These are phyloP conservation scores for Yarrowia hollandica DNA, from an alignment of 805 yeast species.

Conservation along the genomic window DNA sequence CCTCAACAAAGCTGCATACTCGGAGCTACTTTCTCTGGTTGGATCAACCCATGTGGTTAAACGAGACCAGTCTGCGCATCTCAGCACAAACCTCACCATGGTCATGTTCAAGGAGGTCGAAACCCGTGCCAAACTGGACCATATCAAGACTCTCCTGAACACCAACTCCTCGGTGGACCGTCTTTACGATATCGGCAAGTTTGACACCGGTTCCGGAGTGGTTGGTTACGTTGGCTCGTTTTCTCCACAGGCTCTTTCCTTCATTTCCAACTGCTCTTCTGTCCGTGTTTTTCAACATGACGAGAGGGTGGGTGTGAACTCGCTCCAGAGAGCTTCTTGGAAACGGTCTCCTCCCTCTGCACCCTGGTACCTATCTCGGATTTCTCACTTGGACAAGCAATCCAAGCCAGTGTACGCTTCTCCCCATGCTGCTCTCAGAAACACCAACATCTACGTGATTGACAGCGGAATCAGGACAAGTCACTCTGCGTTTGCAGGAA, in stretches of 20 bases:
- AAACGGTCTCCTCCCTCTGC: no score
- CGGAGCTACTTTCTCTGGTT: not conserved
- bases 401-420: constrained; percentile 71
- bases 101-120: not conserved
- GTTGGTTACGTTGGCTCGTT: constrained; percentile 1
- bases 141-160: not conserved
- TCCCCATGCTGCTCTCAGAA: constrained; percentile 73
- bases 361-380: not conserved
- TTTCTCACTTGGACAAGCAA: constrained; percentile 37
- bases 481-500: constrained; percentile 76
- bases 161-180: not conserved
- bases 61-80: no score
- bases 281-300: not conserved
- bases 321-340: no score
- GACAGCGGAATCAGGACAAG: constrained; percentile 82
- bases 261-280: not conserved
- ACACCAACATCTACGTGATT: constrained; percentile 81
- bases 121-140: not conserved
- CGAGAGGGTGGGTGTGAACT: not conserved
- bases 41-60: no score
- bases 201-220: not conserved
- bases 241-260: not conserved
- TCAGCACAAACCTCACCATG: not conserved
- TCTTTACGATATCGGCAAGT: not conserved
- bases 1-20: not conserved